Conservation (phyloP, 2,329 filamentous ascomycete species). For the Cytospora chrysosperma region DNA sequence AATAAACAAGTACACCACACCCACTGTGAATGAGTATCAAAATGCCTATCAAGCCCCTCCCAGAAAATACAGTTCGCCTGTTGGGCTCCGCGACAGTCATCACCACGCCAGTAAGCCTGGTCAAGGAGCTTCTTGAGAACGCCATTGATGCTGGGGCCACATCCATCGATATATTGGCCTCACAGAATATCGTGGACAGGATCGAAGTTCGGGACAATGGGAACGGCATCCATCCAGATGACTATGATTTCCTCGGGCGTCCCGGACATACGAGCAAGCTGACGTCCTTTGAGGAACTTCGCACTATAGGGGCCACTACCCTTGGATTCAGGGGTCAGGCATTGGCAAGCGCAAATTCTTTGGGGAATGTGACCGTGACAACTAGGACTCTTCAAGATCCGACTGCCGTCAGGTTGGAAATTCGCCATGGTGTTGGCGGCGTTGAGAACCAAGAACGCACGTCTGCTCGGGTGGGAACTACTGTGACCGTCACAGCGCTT, state of each 20-base stretch:
- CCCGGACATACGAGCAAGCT: constrained; percentile 76
- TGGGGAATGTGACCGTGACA: constrained; percentile 60
- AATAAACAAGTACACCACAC: not conserved
- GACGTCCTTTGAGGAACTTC: constrained; percentile 60
- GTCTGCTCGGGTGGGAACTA: constrained; percentile 66
- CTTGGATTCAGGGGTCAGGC: constrained; percentile 79
- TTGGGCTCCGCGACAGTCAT: constrained; percentile 63
- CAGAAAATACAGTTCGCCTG: constrained; percentile 49
- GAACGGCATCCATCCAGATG: constrained; percentile 62
- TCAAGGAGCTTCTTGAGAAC: constrained; percentile 80
- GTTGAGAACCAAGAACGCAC: constrained; percentile 37
- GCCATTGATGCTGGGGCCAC: constrained; percentile 70
- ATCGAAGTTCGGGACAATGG: constrained; percentile 74
- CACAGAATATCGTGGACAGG: constrained; percentile 64
- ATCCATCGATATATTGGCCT: constrained; percentile 62
- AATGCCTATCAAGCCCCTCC: constrained; percentile 53
- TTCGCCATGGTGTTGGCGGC: constrained; percentile 44
- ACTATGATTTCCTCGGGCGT: constrained; percentile 62
- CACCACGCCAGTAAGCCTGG: constrained; percentile 56
- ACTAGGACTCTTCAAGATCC: constrained; percentile 63
- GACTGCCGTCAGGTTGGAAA: constrained; percentile 51
- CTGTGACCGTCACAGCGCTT: constrained; percentile 59
- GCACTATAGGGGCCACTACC: constrained; percentile 52
- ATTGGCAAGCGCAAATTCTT: constrained; percentile 61
- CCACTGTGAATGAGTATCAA: not conserved